phyloP scores from a whole-genome alignment of 306 rosid genomes.

The Crotalaria pallida region DNA sequence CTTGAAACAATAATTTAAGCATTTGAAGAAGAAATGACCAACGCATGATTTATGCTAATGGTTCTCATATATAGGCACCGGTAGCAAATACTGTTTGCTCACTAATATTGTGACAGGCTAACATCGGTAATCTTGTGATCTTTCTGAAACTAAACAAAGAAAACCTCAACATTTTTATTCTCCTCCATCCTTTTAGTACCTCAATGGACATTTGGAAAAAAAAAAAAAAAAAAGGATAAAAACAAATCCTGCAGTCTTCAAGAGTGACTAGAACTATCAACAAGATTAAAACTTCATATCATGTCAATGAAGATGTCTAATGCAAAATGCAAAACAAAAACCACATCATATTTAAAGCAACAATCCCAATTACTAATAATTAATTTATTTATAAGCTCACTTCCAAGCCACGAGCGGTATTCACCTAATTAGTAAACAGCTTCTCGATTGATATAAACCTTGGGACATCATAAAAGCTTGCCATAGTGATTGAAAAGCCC shows the following conservation, averaged over 20 bases:
- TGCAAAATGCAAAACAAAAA: background rate
- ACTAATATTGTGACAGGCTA: background rate
- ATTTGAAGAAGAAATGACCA: background rate
- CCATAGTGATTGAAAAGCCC: too few species aligned
- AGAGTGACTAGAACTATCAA: background rate
- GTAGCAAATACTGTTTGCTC: background rate
- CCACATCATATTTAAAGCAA: background rate
- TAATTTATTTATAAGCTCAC: slow-evolving; percentile 34
- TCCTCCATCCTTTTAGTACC: background rate
- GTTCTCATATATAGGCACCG: slow-evolving; percentile 4
- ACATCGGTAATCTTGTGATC: background rate
- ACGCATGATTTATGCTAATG: background rate
- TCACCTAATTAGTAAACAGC: background rate
- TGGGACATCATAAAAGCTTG: too few species aligned
- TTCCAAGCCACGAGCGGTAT: slow-evolving; percentile 68
- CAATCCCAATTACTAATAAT: background rate
- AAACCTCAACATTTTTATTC: background rate
- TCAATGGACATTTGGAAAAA: background rate
- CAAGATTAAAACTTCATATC: background rate
- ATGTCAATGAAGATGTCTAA: too few species aligned
- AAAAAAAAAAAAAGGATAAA: background rate
- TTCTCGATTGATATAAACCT: too few species aligned
- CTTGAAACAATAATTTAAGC: background rate
- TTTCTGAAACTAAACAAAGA: background rate
- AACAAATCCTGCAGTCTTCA: background rate